Percentiles rank a stretch among this genome's conserved stretches.
Conservation (phyloP, 1,284 basidiomycete genomes). For the Austroboletus olivaceoglutinosus region DNA sequence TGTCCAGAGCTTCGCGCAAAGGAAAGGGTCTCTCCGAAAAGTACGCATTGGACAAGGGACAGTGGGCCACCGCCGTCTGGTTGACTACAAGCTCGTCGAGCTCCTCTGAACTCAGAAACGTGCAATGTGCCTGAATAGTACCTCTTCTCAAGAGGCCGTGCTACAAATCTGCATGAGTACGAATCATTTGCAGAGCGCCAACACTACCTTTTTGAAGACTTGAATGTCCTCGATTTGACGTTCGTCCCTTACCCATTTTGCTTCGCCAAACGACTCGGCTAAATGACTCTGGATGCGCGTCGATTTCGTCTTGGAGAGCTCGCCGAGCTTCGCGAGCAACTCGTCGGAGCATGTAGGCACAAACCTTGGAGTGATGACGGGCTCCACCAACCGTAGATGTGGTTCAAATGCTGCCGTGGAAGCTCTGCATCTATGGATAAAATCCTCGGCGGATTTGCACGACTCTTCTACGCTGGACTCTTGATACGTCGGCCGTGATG, state of each 20-base stretch:
- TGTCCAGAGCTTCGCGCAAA: slow-evolving; percentile 68
- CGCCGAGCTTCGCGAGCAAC: slow-evolving; percentile 58
- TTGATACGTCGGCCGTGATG: slow-evolving; percentile 66
- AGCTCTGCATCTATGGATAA: slow-evolving; percentile 51
- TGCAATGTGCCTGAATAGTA: slow-evolving; percentile 84
- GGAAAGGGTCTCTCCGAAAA: slow-evolving; percentile 75
- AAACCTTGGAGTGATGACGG: slow-evolving; percentile 81
- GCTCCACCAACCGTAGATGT: slow-evolving; percentile 59
- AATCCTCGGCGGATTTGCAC: slow-evolving; percentile 50
- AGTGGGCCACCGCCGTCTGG: slow-evolving; percentile 74
- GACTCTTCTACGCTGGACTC: slow-evolving; percentile 57
- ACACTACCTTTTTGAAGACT: slow-evolving; percentile 63
- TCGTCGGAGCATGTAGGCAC: slow-evolving; percentile 76
- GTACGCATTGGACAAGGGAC: slow-evolving; percentile 83
- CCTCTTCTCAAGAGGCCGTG: slow-evolving; percentile 56
- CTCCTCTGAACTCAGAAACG: slow-evolving; percentile 57
- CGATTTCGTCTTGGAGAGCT: slow-evolving; percentile 43
- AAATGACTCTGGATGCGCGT: slow-evolving; percentile 72
- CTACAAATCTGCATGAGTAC: slow-evolving; percentile 36
- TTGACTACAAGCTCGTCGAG: slow-evolving; percentile 50
- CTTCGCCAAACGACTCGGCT: slow-evolving; percentile 71
- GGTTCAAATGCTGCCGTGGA: slow-evolving; percentile 41
- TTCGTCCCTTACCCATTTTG: slow-evolving; percentile 63
- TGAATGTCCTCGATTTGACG: slow-evolving; percentile 68
- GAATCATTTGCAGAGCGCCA: not conserved